A percentile compares a stretch with the other conserved stretches of the same genome.
Conservation (phyloP, 805 yeast genomes). For the Wickerhamiella bombiphila region DNA sequence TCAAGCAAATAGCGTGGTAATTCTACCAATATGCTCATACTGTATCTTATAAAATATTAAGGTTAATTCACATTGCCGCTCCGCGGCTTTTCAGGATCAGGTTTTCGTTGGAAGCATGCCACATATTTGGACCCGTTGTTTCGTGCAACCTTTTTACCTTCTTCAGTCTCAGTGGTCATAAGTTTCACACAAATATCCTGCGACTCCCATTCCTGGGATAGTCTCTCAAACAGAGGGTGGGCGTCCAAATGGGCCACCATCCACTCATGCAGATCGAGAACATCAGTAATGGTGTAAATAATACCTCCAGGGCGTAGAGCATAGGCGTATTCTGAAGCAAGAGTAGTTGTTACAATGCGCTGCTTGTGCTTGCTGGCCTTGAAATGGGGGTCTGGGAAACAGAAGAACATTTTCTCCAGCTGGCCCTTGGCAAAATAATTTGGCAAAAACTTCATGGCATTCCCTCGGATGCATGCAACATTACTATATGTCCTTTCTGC, state of each 20-base stretch:
- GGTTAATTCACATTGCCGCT: no score
- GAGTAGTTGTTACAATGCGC: constrained; percentile 79
- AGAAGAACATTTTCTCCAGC: constrained; percentile 82
- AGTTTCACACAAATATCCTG: constrained; percentile 68
- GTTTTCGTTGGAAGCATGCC: constrained; percentile 48
- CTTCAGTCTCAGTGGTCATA: constrained; percentile 91
- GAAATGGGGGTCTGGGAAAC: constrained; percentile 99
- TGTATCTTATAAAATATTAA: no score
- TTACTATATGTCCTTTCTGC: constrained; percentile 44
- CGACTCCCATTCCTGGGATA: constrained; percentile 63
- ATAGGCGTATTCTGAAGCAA: constrained; percentile 83
- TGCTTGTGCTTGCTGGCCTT: constrained; percentile 96
- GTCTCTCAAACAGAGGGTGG: constrained; percentile 82
- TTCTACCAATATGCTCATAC: no score
- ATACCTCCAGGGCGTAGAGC: constrained; percentile 77
- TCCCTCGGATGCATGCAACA: constrained; percentile 80
- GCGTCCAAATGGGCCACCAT: constrained; percentile 84
- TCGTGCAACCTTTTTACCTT: constrained; percentile 90
- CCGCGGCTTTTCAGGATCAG: not conserved
- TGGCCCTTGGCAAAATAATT: constrained; percentile 79
- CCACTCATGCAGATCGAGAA: constrained; percentile 85
- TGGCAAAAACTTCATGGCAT: constrained; percentile 94
- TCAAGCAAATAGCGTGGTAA: no score
- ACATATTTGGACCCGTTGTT: constrained; percentile 76
- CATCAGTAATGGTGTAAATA: constrained; percentile 91